Percentiles rank a stretch among this genome's conserved stretches.
Conservation (phyloP, 2,329 filamentous ascomycete species). For the Aspergillus transmontanensis region DNA sequence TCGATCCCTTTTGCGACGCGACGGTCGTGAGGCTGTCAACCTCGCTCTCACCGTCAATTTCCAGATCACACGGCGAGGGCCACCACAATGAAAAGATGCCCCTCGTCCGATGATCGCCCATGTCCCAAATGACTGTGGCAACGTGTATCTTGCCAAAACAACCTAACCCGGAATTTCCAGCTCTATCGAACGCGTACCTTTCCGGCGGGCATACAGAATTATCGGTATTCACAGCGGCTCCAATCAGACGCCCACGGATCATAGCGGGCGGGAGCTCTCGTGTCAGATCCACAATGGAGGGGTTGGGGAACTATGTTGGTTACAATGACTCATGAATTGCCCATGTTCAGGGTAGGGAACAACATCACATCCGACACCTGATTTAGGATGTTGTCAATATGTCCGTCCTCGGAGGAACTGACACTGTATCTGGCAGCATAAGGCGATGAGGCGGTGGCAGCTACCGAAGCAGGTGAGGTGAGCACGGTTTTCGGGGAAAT, state of each 20-base stretch:
- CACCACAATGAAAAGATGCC: neutral
- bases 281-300: neutral
- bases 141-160: neutral
- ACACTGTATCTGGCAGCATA: conserved; percentile 11
- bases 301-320: neutral
- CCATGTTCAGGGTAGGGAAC: conserved; percentile 34
- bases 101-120: neutral
- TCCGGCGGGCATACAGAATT: neutral
- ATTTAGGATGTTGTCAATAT: conserved; percentile 35
- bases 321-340: conserved; percentile 13
- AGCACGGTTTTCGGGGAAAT: conserved; percentile 15
- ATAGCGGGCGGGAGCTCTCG: neutral
- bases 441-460: conserved; percentile 8
- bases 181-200: neutral
- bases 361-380: conserved; percentile 40
- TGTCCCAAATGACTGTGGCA: neutral
- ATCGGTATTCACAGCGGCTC: neutral
- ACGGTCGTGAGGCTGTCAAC: neutral
- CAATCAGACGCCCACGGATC: neutral
- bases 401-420: conserved; percentile 23
- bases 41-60: neutral
- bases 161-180: neutral
- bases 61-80: neutral
- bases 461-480: conserved; percentile 14
- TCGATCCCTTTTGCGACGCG: neutral